A percentile compares a stretch with the other conserved stretches of the same genome.
phyloP scores from a whole-genome alignment of 257 asterid species.

The Solanum corneliomulleri region DNA sequence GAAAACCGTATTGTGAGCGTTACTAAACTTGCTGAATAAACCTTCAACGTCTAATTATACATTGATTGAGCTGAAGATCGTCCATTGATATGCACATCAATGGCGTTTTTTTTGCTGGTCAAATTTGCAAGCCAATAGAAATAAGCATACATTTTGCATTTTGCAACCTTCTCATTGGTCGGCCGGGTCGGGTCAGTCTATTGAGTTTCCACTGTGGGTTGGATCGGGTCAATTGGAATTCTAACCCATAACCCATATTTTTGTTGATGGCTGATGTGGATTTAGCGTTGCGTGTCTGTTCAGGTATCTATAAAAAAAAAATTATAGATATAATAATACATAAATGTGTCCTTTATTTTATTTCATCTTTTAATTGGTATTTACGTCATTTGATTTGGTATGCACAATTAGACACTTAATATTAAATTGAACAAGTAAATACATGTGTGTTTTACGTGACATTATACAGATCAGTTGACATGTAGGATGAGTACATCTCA shows the following conservation, averaged over 20 bases:
- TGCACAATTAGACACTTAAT: neutral
- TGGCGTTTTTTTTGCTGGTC: neutral
- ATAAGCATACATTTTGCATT: neutral
- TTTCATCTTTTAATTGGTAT: too few species aligned
- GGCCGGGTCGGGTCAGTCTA: neutral
- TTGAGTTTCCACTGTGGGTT: neutral
- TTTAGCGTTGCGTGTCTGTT: too few species aligned
- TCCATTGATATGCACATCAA: neutral
- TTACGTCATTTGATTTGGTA: too few species aligned
- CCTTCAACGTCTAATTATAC: neutral
- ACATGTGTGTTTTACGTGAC: fast-evolving
- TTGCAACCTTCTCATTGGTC: neutral
- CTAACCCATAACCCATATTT: neutral
- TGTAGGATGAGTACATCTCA: neutral
- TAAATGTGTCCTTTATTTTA: fast-evolving
- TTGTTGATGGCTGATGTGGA: neutral
- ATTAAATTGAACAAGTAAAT: neutral
- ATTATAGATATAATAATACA: too few species aligned
- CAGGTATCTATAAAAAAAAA: too few species aligned
- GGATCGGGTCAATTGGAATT: neutral
- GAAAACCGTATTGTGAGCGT: neutral
- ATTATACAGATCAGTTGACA: neutral
- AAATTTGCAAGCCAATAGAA: neutral
- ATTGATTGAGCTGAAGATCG: neutral
- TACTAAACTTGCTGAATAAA: neutral